Conservation (phyloP, 768 basidiomycete species). For the Dacryopinax primogenitus region DNA sequence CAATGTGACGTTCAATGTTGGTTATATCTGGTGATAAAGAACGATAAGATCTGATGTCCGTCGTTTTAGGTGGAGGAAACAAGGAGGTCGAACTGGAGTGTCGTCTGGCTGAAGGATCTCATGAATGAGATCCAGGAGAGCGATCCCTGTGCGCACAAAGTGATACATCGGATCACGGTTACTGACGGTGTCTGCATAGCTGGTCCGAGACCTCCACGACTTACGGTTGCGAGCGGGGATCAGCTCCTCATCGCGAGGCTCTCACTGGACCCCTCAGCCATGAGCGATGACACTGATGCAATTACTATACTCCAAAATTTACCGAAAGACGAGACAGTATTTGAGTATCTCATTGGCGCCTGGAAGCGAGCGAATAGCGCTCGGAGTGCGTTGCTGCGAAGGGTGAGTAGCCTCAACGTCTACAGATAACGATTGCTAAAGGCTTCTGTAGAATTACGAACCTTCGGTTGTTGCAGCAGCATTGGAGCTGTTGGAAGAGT, state of each 20-base stretch:
- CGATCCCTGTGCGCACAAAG: conserved; percentile 20
- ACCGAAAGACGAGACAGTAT: conserved; percentile 62
- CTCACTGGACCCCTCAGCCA: conserved; percentile 57
- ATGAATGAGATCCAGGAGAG: conserved; percentile 56
- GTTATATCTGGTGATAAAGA: conserved; percentile 21
- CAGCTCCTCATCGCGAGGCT: conserved; percentile 72
- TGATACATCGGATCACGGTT: not conserved
- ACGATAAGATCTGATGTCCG: not conserved
- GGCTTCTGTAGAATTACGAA: conserved; percentile 40
- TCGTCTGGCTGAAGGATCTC: conserved; percentile 74
- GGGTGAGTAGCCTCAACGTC: conserved; percentile 32
- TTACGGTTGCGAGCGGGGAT: conserved; percentile 53
- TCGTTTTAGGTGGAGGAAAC: conserved; percentile 41
- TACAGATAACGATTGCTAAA: not conserved
- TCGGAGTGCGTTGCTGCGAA: conserved; percentile 45
- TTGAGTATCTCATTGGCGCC: conserved; percentile 79
- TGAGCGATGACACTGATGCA: conserved; percentile 36
- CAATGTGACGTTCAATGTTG: conserved; percentile 66
- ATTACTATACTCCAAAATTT: conserved; percentile 39
- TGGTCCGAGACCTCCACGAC: conserved; percentile 30
- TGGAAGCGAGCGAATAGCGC: conserved; percentile 75
- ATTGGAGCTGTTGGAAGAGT: conserved; percentile 50
- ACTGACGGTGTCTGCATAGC: conserved; percentile 11
- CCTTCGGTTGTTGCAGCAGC: conserved; percentile 53
- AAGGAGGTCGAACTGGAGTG: conserved; percentile 47